A percentile compares a stretch with the other conserved stretches of the same genome.
Conservation (phyloP, 805 yeast genomes). For the Yamadazyma philogaea region DNA sequence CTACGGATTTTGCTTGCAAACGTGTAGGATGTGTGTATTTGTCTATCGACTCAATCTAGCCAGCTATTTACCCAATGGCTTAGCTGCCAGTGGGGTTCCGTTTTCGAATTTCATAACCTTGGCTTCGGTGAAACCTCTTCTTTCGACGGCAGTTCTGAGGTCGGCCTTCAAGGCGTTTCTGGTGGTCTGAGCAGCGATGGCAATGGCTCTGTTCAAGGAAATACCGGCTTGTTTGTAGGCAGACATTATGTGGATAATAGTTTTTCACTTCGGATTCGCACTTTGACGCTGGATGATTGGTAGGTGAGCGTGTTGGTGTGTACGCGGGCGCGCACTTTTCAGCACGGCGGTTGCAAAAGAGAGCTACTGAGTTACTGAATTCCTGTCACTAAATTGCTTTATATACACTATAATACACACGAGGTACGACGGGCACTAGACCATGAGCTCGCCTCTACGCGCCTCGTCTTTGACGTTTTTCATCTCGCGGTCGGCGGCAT, state of each 20-base stretch:
- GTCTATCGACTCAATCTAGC: neutral
- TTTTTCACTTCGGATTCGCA: constrained; percentile 9
- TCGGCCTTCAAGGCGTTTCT: constrained; percentile 89
- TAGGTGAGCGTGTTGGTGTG: constrained; percentile 4
- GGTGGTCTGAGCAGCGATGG: constrained; percentile 85
- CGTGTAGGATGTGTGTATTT: neutral
- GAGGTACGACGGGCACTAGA: too few species aligned
- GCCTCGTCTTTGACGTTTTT: constrained; percentile 25
- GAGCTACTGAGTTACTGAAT: too few species aligned
- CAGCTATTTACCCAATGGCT: constrained; percentile 15
- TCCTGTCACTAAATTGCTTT: too few species aligned
- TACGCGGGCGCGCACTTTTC: constrained; percentile 9
- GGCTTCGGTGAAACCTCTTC: constrained; percentile 73
- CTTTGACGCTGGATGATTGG: constrained; percentile 11
- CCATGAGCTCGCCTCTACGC: constrained; percentile 13
- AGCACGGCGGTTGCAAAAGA: too few species aligned
- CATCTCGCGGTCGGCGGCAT: constrained; percentile 15
- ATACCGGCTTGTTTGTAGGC: constrained; percentile 50
- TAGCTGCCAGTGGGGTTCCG: constrained; percentile 52
- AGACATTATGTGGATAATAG: constrained; percentile 27
- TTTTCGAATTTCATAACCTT: constrained; percentile 66
- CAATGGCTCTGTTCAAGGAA: constrained; percentile 78
- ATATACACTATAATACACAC: neutral
- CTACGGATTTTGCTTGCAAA: neutral
- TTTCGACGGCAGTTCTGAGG: constrained; percentile 65